Percentiles rank a stretch among this genome's conserved stretches.
These are phyloP conservation scores for Aquanectria penicillioides DNA, from an alignment of 2,329 filamentous ascomycete species.

Conservation along the genomic window DNA sequence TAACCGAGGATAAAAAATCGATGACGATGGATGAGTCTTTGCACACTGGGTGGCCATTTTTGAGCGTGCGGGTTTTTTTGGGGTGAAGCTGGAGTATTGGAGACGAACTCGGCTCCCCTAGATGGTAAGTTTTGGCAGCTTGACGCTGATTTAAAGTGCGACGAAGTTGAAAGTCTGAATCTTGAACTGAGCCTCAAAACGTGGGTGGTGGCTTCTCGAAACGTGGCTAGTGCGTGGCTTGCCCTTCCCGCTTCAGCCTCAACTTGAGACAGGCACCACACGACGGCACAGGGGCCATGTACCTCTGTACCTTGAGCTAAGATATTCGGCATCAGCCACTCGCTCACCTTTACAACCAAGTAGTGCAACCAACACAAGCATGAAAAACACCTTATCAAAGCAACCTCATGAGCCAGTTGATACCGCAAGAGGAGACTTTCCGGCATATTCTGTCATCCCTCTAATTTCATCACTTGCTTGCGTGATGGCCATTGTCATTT, in stretches of 20 bases:
- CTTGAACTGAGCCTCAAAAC: constrained; percentile 10
- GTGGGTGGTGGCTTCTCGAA: constrained; percentile 7
- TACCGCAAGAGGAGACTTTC: too few species aligned
- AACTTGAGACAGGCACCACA: neutral
- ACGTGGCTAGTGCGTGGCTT: constrained; percentile 11
- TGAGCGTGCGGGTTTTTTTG: neutral
- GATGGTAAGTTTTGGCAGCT: neutral
- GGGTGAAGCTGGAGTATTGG: neutral
- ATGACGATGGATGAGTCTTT: neutral
- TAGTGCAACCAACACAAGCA: too few species aligned
- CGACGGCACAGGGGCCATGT: too few species aligned
- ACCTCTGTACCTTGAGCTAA: too few species aligned
- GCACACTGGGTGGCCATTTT: constrained; percentile 4
- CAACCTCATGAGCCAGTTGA: too few species aligned
- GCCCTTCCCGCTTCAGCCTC: neutral
- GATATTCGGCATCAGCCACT: too few species aligned
- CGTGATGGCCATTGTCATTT: too few species aligned
- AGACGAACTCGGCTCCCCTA: neutral
- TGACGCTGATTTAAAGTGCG: constrained; percentile 5
- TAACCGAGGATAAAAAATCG: constrained; percentile 40
- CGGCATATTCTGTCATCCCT: too few species aligned
- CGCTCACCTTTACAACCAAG: too few species aligned
- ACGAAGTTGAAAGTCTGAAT: neutral
- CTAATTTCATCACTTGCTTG: too few species aligned
- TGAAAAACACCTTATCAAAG: too few species aligned